phyloP scores from a whole-genome alignment of 176 grass and related monocot genomes.

The Lolium perenne region DNA sequence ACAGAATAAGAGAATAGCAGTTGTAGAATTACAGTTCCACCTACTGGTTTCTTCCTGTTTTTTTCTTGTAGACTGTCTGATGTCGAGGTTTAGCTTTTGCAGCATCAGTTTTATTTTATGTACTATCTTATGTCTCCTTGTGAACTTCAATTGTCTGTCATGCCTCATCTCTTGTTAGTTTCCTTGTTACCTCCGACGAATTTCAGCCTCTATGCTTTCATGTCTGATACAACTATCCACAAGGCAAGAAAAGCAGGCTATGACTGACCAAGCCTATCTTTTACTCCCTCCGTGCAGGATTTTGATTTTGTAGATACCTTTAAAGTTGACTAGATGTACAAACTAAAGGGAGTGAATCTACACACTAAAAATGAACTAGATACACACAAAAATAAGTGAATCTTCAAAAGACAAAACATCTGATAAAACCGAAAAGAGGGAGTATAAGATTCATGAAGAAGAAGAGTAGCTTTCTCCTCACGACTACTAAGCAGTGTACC shows the following conservation, averaged over 20 bases:
- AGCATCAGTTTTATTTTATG: background rate
- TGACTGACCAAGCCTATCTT: too few species aligned
- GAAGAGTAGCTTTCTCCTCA: too few species aligned
- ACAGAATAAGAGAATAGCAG: constrained; percentile 39
- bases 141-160: background rate
- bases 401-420: too few species aligned
- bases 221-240: background rate
- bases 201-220: background rate
- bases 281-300: too few species aligned
- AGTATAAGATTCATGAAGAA: too few species aligned
- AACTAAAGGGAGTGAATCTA: too few species aligned
- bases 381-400: too few species aligned
- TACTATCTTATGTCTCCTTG: background rate
- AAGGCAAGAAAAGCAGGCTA: background rate
- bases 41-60: background rate
- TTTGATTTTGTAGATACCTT: too few species aligned
- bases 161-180: background rate
- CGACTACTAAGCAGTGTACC: too few species aligned
- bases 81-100: background rate
- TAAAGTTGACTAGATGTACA: too few species aligned
- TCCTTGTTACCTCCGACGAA: background rate
- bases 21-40: background rate
- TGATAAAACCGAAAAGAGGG: too few species aligned
- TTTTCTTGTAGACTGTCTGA: background rate
- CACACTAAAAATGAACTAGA: too few species aligned